These are phyloP conservation scores for Musa acuminata DNA, from an alignment of 176 grass and related monocot species.

Conservation along the genomic window DNA sequence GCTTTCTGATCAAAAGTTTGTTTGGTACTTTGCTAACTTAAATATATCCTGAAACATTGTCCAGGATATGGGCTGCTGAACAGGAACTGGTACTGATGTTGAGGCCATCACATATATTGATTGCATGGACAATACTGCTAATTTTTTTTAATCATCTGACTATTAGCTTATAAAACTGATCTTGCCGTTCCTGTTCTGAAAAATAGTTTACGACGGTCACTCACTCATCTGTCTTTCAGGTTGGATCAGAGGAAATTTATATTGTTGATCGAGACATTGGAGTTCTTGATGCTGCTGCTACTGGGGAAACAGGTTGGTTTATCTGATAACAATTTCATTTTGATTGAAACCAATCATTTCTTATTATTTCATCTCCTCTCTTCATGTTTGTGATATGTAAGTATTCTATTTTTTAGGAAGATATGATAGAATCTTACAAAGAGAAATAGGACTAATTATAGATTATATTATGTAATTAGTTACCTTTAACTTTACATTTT, in stretches of 20 bases:
- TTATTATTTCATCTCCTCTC: background rate
- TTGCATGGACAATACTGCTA: no score
- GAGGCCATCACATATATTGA: no score
- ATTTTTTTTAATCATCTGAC: no score
- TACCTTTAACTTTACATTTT: no score
- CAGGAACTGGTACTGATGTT: no score
- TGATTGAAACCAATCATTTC: background rate
- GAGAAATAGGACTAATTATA: no score
- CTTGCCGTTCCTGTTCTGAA: no score
- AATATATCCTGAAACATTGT: background rate
- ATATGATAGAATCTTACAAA: no score
- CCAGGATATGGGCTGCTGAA: background rate
- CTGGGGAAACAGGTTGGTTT: constrained; percentile 90
- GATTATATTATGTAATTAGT: no score
- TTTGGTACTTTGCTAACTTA: background rate
- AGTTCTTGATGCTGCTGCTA: constrained; percentile 45
- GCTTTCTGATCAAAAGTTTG: background rate
- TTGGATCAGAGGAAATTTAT: constrained; percentile 83
- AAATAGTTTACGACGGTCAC: background rate
- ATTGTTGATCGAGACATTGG: constrained; percentile 62
- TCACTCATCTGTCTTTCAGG: constrained; percentile 36
- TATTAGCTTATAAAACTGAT: no score
- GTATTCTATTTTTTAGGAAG: no score
- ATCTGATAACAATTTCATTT: background rate
- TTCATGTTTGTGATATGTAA: constrained; percentile 12